Evolutionary conservation across 2,329 filamentous ascomycete genomes (phyloP).

Genomic region (Verticillium zaregamsianum): DNA sequence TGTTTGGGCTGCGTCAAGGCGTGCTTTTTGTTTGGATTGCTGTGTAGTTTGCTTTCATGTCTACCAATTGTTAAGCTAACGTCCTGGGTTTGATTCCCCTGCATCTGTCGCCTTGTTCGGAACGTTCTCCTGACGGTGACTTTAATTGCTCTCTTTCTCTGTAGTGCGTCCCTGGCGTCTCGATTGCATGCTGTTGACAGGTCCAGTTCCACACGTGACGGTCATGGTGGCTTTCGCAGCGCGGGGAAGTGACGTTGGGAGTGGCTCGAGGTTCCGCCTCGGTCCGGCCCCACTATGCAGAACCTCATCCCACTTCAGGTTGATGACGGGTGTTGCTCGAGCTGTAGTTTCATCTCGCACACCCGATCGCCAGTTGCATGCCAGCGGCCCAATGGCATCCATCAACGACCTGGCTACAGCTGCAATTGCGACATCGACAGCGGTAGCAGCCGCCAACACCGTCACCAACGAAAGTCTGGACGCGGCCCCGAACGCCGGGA

Average conservation of each 20-base stretch:
- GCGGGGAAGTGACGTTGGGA: too few species aligned
- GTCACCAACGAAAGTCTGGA: background rate
- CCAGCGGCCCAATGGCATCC: conserved; percentile 32
- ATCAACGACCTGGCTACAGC: conserved; percentile 47
- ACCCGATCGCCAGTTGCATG: background rate
- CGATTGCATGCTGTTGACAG: background rate
- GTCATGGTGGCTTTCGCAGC: too few species aligned
- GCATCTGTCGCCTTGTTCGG: too few species aligned
- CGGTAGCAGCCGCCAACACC: conserved; percentile 11
- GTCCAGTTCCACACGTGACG: too few species aligned
- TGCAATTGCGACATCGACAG: conserved; percentile 36
- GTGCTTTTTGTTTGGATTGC: background rate
- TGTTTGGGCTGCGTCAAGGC: background rate
- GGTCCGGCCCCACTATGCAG: too few species aligned
- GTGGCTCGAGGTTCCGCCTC: too few species aligned
- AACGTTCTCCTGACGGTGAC: too few species aligned
- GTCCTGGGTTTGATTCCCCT: background rate
- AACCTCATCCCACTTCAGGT: background rate
- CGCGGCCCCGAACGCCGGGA: background rate
- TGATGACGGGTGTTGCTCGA: background rate
- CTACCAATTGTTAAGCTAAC: background rate
- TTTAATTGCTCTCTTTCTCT: too few species aligned
- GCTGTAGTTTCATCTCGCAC: background rate
- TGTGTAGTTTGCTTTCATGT: background rate
- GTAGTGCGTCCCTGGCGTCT: too few species aligned